phyloP scores from a whole-genome alignment of 2,329 filamentous ascomycete species.

The Cladosporium austrohemisphaericum region DNA sequence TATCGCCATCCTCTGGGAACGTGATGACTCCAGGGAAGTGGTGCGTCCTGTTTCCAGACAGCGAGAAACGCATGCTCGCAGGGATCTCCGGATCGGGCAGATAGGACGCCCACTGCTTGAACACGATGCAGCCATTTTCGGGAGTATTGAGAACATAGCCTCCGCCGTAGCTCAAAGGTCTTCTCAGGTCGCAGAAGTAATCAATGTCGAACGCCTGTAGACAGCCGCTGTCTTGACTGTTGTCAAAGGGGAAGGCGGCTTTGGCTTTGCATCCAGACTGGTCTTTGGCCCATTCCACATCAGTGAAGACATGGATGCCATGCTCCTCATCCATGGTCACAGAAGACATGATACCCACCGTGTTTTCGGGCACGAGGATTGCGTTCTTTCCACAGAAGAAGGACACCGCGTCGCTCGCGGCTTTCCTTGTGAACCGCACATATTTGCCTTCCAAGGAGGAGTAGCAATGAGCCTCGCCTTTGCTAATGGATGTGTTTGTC shows the following conservation, averaged over 20 bases:
- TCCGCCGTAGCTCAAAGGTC: not conserved
- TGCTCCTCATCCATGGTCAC: not conserved
- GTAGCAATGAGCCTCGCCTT: not conserved
- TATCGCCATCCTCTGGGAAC: not conserved
- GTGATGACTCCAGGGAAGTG: not conserved
- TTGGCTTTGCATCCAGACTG: not conserved
- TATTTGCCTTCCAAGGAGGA: not conserved
- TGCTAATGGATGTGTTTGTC: not conserved
- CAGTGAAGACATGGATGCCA: not conserved
- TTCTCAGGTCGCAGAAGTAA: not conserved
- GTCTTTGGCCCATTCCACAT: conserved; percentile 1
- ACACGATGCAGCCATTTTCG: not conserved
- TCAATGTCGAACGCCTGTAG: not conserved
- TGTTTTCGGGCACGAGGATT: not conserved
- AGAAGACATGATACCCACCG: not conserved
- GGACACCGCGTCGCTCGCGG: not conserved
- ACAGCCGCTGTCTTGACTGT: not conserved
- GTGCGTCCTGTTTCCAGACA: not conserved
- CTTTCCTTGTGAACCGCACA: not conserved
- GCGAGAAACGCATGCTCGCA: not conserved
- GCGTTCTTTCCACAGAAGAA: not conserved
- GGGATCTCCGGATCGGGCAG: not conserved
- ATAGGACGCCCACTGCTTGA: not conserved
- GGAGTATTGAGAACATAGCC: conserved; percentile 1
- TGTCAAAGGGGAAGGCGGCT: not conserved